phyloP scores from a whole-genome alignment of 768 basidiomycete species.

The Pleurotus cornucopiae region DNA sequence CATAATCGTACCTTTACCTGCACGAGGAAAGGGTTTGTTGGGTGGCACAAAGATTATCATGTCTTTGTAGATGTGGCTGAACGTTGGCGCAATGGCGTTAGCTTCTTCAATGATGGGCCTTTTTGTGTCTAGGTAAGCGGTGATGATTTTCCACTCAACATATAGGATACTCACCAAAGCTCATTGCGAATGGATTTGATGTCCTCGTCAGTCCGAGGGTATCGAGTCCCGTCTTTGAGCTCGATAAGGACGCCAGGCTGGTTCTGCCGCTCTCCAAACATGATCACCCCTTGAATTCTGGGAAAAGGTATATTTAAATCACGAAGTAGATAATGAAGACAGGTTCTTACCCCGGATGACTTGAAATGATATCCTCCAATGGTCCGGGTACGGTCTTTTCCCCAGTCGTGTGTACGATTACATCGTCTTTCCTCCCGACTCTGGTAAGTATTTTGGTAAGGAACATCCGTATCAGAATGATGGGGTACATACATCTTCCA shows the following conservation, averaged over 20 bases:
- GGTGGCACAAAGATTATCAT: slow-evolving; percentile 40
- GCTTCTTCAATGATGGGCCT: slow-evolving; percentile 41
- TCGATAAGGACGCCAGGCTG: slow-evolving; percentile 31
- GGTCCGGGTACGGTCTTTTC: slow-evolving; percentile 27
- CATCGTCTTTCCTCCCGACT: slow-evolving; percentile 33
- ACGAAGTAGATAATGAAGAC: neutral
- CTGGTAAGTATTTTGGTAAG: slow-evolving; percentile 13
- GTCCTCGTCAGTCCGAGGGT: slow-evolving; percentile 13
- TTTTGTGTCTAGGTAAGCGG: neutral
- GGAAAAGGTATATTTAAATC: slow-evolving; percentile 10
- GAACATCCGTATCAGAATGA: neutral
- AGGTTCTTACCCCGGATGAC: slow-evolving; percentile 22
- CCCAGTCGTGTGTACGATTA: slow-evolving; percentile 21
- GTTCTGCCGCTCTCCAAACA: slow-evolving; percentile 41
- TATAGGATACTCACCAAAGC: slow-evolving; percentile 27
- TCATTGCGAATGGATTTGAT: slow-evolving; percentile 27
- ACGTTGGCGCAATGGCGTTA: slow-evolving; percentile 36
- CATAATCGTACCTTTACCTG: slow-evolving; percentile 45
- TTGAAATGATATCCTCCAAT: slow-evolving; percentile 20
- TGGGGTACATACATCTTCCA: slow-evolving; percentile 34
- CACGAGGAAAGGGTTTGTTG: slow-evolving; percentile 36
- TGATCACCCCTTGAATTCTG: slow-evolving; percentile 29
- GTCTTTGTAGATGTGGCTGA: slow-evolving; percentile 46
- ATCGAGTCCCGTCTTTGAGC: slow-evolving; percentile 23
- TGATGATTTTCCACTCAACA: neutral